Evolutionary conservation across 805 yeast genomes (phyloP).

Genomic region (Alloascoidea hylecoeti): DNA sequence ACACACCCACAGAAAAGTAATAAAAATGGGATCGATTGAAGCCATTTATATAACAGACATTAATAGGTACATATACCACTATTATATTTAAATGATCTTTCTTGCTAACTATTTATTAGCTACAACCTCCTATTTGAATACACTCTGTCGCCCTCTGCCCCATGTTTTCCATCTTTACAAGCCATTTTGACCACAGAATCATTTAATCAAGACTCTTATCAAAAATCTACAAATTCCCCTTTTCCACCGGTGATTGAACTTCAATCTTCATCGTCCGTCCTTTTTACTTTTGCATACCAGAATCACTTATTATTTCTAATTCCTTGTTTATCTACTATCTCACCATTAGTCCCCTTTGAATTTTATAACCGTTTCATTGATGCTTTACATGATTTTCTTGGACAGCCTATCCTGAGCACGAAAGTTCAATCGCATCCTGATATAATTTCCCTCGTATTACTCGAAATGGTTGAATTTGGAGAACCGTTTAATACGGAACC

Average conservation of each 20-base stretch:
- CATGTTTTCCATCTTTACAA: constrained; percentile 16
- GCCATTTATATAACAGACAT: constrained; percentile 26
- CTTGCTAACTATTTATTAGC: constrained; percentile 1
- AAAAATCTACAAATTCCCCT: not conserved
- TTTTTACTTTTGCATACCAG: constrained; percentile 11
- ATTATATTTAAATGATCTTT: not conserved
- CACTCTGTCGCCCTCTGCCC: constrained; percentile 19
- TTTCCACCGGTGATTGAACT: constrained; percentile 9
- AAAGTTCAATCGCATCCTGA: constrained; percentile 61
- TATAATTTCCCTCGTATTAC: constrained; percentile 52
- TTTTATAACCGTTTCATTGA: constrained; percentile 35
- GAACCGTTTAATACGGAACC: constrained; percentile 53
- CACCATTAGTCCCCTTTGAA: constrained; percentile 41
- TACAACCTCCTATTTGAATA: constrained; percentile 23
- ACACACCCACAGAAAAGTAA: too few relatives aligned
- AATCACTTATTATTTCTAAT: constrained; percentile 13
- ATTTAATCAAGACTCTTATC: not conserved
- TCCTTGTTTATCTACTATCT: constrained; percentile 17
- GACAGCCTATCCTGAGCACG: constrained; percentile 34
- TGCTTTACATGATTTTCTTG: constrained; percentile 45
- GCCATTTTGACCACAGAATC: constrained; percentile 6
- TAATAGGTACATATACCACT: constrained; percentile 18
- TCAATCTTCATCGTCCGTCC: constrained; percentile 15
- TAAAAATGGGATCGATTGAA: constrained; percentile 19
- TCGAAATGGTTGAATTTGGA: constrained; percentile 70